phyloP scores from a whole-genome alignment of 2,329 filamentous ascomycete species.

The Pezicula radicicola region DNA sequence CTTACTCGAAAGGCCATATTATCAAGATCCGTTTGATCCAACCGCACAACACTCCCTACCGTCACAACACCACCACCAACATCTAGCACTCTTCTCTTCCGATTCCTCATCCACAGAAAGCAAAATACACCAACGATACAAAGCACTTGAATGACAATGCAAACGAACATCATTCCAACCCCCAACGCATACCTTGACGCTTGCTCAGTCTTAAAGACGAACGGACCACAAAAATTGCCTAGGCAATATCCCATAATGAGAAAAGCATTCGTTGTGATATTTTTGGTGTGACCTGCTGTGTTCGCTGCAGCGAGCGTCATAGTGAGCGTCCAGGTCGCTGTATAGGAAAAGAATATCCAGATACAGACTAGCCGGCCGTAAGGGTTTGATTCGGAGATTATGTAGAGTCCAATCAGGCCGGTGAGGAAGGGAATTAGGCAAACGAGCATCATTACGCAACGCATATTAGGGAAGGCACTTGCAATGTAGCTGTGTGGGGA shows the following conservation, averaged over 20 bases:
- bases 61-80: not conserved
- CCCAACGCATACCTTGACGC: slow-evolving; percentile 53
- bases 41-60: not conserved
- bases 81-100: not conserved
- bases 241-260: slow-evolving; percentile 23
- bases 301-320: slow-evolving; percentile 28
- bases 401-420: slow-evolving; percentile 53
- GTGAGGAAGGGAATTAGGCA: slow-evolving; percentile 45
- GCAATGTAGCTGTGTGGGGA: not conserved
- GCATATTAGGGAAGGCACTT: not conserved
- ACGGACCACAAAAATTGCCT: slow-evolving; percentile 37
- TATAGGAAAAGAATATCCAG: slow-evolving; percentile 61
- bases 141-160: not conserved
- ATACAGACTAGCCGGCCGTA: slow-evolving; percentile 44
- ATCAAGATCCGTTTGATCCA: not conserved
- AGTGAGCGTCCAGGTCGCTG: slow-evolving; percentile 33
- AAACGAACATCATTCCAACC: slow-evolving; percentile 42
- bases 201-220: slow-evolving; percentile 56
- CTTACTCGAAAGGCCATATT: not conserved
- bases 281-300: slow-evolving; percentile 45
- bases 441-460: slow-evolving; percentile 1
- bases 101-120: not conserved
- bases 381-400: slow-evolving; percentile 50
- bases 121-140: not conserved
- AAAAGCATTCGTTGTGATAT: slow-evolving; percentile 38